These are phyloP conservation scores for Dioscorea alata DNA, from an alignment of 106 monocot genomes.

Conservation along the genomic window DNA sequence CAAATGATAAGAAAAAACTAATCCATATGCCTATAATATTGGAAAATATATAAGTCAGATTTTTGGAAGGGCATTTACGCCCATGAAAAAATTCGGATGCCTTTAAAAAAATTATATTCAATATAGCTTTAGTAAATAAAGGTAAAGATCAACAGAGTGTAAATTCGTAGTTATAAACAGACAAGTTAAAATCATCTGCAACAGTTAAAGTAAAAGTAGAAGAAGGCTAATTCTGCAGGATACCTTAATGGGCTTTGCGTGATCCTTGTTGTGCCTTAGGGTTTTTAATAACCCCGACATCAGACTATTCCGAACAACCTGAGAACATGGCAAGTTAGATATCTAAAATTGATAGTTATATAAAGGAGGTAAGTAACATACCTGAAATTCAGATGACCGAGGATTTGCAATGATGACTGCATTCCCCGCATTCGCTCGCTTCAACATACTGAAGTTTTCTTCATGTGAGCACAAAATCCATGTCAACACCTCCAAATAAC, in stretches of 20 bases:
- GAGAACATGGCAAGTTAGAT: slow-evolving; percentile 9
- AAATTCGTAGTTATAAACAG: too few species aligned
- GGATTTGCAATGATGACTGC: slow-evolving; percentile 87
- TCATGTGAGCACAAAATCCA: slow-evolving; percentile 88
- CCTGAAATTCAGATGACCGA: slow-evolving; percentile 88
- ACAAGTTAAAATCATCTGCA: too few species aligned
- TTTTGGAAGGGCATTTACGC: too few species aligned
- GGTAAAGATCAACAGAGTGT: too few species aligned
- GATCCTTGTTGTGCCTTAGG: slow-evolving; percentile 78
- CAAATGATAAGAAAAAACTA: too few species aligned
- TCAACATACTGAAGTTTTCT: slow-evolving; percentile 86
- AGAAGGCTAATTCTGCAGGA: too few species aligned
- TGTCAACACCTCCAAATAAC: slow-evolving; percentile 94
- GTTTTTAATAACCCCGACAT: slow-evolving; percentile 51
- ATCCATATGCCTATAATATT: too few species aligned
- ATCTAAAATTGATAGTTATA: not conserved
- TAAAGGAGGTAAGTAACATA: slow-evolving; percentile 1
- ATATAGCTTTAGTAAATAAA: too few species aligned
- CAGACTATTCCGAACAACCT: slow-evolving; percentile 87
- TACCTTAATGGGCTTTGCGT: slow-evolving; percentile 89
- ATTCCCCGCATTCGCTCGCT: slow-evolving; percentile 54
- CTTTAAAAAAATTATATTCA: too few species aligned
- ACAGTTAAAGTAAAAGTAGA: too few species aligned
- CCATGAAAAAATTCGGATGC: too few species aligned
- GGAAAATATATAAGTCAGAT: too few species aligned